phyloP scores from a whole-genome alignment of 305 asterid genomes.

The Coffea humblotiana region DNA sequence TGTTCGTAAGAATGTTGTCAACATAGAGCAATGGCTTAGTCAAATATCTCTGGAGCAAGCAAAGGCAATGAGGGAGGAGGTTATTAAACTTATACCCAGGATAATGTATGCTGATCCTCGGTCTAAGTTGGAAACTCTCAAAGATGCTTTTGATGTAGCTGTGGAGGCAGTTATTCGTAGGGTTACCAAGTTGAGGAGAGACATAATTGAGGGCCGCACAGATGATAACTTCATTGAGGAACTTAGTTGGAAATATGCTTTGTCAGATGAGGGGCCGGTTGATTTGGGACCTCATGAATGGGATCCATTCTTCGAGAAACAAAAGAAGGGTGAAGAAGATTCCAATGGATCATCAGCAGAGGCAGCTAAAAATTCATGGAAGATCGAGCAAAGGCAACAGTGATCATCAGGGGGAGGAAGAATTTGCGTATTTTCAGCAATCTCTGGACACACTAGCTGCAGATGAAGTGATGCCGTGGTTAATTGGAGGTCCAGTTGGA shows the following conservation, averaged over 20 bases:
- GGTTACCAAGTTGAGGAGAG: conserved; percentile 69
- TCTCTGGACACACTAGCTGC: neutral
- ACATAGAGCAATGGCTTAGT: conserved; percentile 62
- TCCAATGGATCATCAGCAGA: conserved; percentile 44
- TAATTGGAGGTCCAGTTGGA: neutral
- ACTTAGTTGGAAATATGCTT: conserved; percentile 74
- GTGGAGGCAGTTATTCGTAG: conserved; percentile 58
- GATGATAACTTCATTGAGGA: conserved; percentile 53
- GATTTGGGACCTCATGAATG: conserved; percentile 65
- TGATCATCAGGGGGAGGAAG: conserved; percentile 16
- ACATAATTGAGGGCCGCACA: conserved; percentile 49
- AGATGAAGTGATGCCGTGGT: neutral
- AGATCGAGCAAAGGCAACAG: conserved; percentile 51
- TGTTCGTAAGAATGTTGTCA: conserved; percentile 42
- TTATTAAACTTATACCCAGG: conserved; percentile 70
- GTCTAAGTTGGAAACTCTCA: conserved; percentile 57
- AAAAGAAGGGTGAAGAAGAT: conserved; percentile 35
- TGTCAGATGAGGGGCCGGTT: conserved; percentile 49
- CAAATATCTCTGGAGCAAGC: conserved; percentile 47
- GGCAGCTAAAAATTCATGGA: conserved; percentile 60
- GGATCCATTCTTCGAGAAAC: conserved; percentile 76
- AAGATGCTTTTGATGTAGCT: conserved; percentile 83
- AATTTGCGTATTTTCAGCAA: neutral
- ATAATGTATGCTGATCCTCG: conserved; percentile 79
- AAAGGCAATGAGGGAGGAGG: conserved; percentile 69